These are phyloP conservation scores for Luzula sylvatica DNA, from an alignment of 176 grass and related monocot species.

Conservation along the genomic window DNA sequence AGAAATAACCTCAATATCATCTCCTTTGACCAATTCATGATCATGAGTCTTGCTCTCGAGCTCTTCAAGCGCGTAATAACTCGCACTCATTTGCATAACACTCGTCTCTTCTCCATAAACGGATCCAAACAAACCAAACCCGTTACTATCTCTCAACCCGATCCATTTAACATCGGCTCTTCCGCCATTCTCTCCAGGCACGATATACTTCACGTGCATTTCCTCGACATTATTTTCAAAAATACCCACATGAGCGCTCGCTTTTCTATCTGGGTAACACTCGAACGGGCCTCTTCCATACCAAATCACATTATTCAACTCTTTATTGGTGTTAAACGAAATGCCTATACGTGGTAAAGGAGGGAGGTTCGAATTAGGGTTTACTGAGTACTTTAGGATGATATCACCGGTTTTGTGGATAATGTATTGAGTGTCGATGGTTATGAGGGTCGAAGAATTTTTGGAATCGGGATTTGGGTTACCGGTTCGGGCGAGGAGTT, in stretches of 20 bases:
- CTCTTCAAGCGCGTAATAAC: slow-evolving; percentile 59
- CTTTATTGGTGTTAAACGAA: slow-evolving; percentile 46
- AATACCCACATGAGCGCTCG: slow-evolving; percentile 49
- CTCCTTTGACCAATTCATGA: slow-evolving; percentile 46
- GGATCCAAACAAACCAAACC: slow-evolving; percentile 52
- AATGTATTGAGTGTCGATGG: slow-evolving; percentile 30
- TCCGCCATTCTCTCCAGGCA: slow-evolving; percentile 45
- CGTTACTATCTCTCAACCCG: slow-evolving; percentile 37
- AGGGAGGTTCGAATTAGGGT: slow-evolving; percentile 58
- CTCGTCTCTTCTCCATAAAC: slow-evolving; percentile 21
- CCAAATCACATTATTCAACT: slow-evolving; percentile 43
- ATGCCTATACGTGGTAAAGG: slow-evolving; percentile 69
- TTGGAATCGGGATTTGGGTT: slow-evolving; percentile 27
- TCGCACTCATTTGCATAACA: slow-evolving; percentile 83
- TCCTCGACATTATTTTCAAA: slow-evolving; percentile 54
- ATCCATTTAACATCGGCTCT: slow-evolving; percentile 65
- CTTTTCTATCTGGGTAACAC: slow-evolving; percentile 86
- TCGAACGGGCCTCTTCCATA: slow-evolving; percentile 78
- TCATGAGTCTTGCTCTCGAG: slow-evolving; percentile 54
- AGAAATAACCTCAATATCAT: slow-evolving; percentile 58
- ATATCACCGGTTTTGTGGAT: slow-evolving; percentile 60
- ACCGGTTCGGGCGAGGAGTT: slow-evolving; percentile 37
- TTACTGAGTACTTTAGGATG: slow-evolving; percentile 53
- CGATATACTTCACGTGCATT: slow-evolving; percentile 82
- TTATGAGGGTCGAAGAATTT: slow-evolving; percentile 20